Evolutionary conservation across 192 early-diverging fungal species (phyloP).

Genomic region (Linnemannia zychae): DNA sequence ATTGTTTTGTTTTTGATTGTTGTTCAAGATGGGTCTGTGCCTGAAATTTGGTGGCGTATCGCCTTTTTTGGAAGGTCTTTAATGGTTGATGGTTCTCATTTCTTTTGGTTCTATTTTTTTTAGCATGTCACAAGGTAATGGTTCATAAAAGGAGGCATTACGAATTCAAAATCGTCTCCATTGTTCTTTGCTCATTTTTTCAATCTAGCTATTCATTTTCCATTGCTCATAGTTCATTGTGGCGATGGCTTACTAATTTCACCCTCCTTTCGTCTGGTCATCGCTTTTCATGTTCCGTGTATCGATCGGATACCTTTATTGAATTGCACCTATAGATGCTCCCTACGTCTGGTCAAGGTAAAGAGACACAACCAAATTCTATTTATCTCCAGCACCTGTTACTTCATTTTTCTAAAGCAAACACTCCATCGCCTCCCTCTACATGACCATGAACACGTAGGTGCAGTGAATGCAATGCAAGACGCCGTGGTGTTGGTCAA

Average conservation of each 20-base stretch:
- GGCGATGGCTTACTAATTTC: no score
- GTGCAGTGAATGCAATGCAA: slow-evolving; percentile 5
- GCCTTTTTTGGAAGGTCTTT: neutral
- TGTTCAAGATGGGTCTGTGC: neutral
- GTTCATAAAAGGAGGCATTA: no score
- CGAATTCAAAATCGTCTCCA: no score
- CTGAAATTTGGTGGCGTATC: neutral
- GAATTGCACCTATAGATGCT: neutral
- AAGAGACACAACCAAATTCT: neutral
- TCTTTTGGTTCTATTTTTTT: neutral
- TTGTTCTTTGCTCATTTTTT: neutral
- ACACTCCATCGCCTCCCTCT: neutral
- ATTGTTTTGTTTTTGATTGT: neutral
- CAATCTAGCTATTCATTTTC: neutral
- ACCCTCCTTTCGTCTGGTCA: no score
- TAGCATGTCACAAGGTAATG: neutral
- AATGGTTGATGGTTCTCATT: neutral
- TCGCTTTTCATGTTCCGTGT: no score
- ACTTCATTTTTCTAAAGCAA: neutral
- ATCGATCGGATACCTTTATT: neutral
- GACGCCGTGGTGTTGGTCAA: slow-evolving; percentile 10
- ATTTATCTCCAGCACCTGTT: neutral
- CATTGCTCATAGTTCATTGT: no score
- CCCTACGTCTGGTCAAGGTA: neutral
- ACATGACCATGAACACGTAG: neutral